Evolutionary conservation across 345 rosid species (phyloP), one percentile per base, ranked within the genome.

Genomic region (Schrenkiella parvula): DNA sequence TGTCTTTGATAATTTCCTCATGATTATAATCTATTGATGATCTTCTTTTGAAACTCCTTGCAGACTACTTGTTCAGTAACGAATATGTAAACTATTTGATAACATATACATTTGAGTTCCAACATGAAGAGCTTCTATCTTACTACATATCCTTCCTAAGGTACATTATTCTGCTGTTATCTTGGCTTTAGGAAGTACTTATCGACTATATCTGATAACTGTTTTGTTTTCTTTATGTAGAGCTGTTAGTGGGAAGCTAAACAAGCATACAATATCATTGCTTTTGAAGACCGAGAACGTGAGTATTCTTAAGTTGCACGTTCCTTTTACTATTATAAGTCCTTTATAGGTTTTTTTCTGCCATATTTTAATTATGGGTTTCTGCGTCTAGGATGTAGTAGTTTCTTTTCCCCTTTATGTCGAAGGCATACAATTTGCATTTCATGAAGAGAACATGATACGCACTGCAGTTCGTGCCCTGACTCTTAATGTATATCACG

Each of bases 11-110:
- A 18, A 4, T 72, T n/a, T 51, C 55, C 46, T 43, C 19, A 14
- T 35, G 15, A 57, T 29, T 54, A 56, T 21, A n/a, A 25, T 66
- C 60, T 34, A 15, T 70, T 75, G 51, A 50, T 64, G 21, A 47
- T 53, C n/a, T 75, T 56, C 53, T 34, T 42, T 18, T 61, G 71
- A 29, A 58, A 43, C 71, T 76, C 79, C 81, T 81, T 87, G 87
- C 97, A 90, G 99, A 92, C 59, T 95, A 95, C 76, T 75, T 92
- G 86, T 90, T 95, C 88, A 92, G 98, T 79, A 95, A 95, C 41
- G 99, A 91, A 66, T 91, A 95, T 80, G 88, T 92, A 69, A 95
- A 95, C 80, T 82, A 81, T 86, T 84, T 95, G 65, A 95, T 92
- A 73, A 92, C 89, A 55, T 92, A 92, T 78, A 54, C 75, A 31